Conservation (phyloP, 805 yeast species). For the Ogataea pilisensis region DNA sequence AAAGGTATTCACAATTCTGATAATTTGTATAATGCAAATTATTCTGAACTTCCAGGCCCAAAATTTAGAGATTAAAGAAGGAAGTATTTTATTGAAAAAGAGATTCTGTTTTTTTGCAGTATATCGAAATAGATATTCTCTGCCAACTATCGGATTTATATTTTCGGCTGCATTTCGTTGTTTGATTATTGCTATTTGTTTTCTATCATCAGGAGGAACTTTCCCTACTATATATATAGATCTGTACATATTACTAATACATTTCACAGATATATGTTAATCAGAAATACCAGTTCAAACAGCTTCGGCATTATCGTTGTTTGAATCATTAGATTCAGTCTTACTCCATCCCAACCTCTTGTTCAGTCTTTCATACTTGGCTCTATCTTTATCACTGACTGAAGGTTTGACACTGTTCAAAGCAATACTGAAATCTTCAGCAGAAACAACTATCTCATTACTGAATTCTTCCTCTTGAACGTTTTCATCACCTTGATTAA, state of each 20-base stretch:
- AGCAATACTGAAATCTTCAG: conserved; percentile 67
- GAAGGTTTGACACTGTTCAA: conserved; percentile 78
- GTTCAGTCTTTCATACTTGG: conserved; percentile 69
- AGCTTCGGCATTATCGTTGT: conserved; percentile 2
- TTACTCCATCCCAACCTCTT: conserved; percentile 71
- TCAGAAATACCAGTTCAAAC: background rate
- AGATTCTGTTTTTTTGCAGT: too few species aligned
- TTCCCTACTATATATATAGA: too few species aligned
- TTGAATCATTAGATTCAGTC: conserved; percentile 13
- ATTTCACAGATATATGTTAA: too few species aligned
- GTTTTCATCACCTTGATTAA: conserved; percentile 43
- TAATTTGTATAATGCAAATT: conserved; percentile 47
- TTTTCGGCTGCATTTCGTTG: too few species aligned
- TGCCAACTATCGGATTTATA: too few species aligned
- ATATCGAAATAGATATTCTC: too few species aligned
- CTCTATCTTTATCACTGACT: conserved; percentile 81
- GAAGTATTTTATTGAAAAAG: too few species aligned
- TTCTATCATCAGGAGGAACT: too few species aligned
- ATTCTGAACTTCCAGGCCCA: conserved; percentile 44
- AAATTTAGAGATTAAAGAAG: conserved; percentile 9
- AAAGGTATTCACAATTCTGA: conserved; percentile 42
- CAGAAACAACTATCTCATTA: conserved; percentile 47
- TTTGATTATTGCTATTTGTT: too few species aligned
- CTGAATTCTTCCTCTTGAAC: conserved; percentile 18
- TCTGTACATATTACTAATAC: background rate